These are phyloP conservation scores for Microstegium vimineum DNA, from an alignment of 176 grass and related monocot genomes.

Conservation along the genomic window DNA sequence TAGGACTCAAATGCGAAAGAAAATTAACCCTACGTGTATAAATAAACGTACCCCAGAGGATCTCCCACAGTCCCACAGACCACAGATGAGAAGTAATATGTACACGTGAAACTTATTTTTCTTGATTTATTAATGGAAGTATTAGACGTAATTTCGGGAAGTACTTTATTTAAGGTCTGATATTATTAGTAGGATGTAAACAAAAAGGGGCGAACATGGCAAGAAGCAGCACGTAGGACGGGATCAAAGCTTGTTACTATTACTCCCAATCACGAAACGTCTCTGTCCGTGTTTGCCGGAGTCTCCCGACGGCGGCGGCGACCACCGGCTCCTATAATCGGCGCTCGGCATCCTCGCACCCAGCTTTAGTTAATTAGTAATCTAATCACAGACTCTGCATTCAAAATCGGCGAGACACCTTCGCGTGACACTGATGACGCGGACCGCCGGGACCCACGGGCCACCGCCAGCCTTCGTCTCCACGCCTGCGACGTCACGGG, in stretches of 20 bases:
- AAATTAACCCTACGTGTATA: too few relatives aligned
- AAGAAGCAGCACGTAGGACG: not conserved
- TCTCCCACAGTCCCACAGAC: too few relatives aligned
- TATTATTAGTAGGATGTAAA: too few relatives aligned
- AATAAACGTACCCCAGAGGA: too few relatives aligned
- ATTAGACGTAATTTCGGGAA: not conserved
- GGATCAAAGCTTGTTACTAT: not conserved
- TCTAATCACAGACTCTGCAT: not conserved
- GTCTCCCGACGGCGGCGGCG: not conserved
- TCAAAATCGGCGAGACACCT: not conserved
- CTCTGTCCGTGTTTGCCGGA: constrained; percentile 5
- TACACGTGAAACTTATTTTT: not conserved
- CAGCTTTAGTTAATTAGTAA: too few relatives aligned
- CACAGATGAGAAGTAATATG: not conserved
- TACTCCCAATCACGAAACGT: not conserved
- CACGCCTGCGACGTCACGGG: constrained; percentile 21
- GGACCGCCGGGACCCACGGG: not conserved
- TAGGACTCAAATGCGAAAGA: not conserved
- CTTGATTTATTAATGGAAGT: not conserved
- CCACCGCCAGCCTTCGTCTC: constrained; percentile 10
- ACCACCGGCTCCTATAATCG: not conserved
- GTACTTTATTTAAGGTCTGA: not conserved
- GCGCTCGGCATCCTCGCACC: not conserved
- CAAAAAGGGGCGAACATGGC: not conserved
- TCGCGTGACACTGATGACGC: not conserved